phyloP scores from a whole-genome alignment of 495 filamentous ascomycete genomes.

The Oleoguttula mirabilis region DNA sequence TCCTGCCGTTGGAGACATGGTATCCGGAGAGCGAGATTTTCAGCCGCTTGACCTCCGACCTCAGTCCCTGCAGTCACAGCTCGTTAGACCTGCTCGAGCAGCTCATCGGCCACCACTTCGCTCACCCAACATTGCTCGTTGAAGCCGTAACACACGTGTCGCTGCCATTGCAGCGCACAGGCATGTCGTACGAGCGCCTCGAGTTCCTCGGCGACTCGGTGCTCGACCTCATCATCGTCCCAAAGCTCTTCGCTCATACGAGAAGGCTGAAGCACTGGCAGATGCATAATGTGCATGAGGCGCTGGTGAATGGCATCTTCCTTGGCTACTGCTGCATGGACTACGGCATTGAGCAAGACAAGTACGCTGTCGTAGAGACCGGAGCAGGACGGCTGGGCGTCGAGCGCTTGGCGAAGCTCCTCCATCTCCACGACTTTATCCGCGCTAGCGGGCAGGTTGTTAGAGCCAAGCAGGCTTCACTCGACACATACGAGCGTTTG shows the following conservation, averaged over 20 bases:
- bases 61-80: slow-evolving; percentile 17
- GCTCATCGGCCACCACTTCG: slow-evolving; percentile 61
- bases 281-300: slow-evolving; percentile 66
- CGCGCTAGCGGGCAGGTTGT: slow-evolving; percentile 7
- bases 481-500: slow-evolving; percentile 38
- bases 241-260: slow-evolving; percentile 35
- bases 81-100: slow-evolving; percentile 18
- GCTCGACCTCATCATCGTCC: slow-evolving; percentile 65
- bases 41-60: slow-evolving; percentile 25
- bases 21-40: slow-evolving; percentile 27
- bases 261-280: slow-evolving; percentile 41
- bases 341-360: slow-evolving; percentile 28
- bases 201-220: slow-evolving; percentile 87
- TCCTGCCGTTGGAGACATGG: slow-evolving; percentile 55
- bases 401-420: slow-evolving; percentile 26
- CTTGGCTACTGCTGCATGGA: slow-evolving; percentile 75
- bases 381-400: slow-evolving; percentile 42
- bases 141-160: slow-evolving; percentile 84
- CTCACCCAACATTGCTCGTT: slow-evolving; percentile 53
- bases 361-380: slow-evolving; percentile 22
- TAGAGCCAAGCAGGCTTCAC: slow-evolving; percentile 27
- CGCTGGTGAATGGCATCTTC: slow-evolving; percentile 72
- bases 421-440: slow-evolving; percentile 16
- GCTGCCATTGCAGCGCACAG: slow-evolving; percentile 38
- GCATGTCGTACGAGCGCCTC: slow-evolving; percentile 66